These are phyloP conservation scores for Flammula alnicola DNA, from an alignment of 1,284 basidiomycete genomes.

Conservation along the genomic window DNA sequence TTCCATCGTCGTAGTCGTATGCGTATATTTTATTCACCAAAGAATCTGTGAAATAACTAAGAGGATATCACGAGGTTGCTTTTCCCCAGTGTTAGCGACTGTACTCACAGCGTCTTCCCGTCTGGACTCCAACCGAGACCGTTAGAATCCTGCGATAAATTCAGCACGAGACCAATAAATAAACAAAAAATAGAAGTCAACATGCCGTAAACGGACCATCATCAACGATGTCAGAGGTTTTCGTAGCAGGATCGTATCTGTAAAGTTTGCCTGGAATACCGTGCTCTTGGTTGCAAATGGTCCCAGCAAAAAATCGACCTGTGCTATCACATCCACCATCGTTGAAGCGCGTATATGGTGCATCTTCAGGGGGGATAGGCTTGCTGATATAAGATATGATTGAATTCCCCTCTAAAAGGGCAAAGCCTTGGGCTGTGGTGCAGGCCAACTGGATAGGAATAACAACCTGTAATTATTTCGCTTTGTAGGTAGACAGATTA, in stretches of 20 bases:
- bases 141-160: constrained; percentile 56
- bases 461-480: constrained; percentile 8
- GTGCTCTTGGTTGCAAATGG: constrained; percentile 53
- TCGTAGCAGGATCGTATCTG: constrained; percentile 57
- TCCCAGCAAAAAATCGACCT: constrained; percentile 70
- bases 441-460: constrained; percentile 56
- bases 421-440: constrained; percentile 56
- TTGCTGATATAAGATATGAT: constrained; percentile 50
- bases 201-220: constrained; percentile 68
- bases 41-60: constrained; percentile 73
- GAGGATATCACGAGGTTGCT: not conserved
- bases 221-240: constrained; percentile 55
- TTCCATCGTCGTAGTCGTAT: constrained; percentile 65
- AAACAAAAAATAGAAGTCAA: constrained; percentile 9
- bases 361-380: constrained; percentile 49
- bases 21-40: constrained; percentile 64
- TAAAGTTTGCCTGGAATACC: constrained; percentile 61
- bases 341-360: constrained; percentile 61
- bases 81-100: not conserved
- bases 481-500: not conserved
- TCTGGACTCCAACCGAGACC: constrained; percentile 68
- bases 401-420: constrained; percentile 49
- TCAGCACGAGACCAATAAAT: constrained; percentile 11
- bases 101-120: constrained; percentile 59
- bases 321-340: constrained; percentile 69